phyloP scores from a whole-genome alignment of 371 early-diverging fungal genomes.

The Circinella minor region DNA sequence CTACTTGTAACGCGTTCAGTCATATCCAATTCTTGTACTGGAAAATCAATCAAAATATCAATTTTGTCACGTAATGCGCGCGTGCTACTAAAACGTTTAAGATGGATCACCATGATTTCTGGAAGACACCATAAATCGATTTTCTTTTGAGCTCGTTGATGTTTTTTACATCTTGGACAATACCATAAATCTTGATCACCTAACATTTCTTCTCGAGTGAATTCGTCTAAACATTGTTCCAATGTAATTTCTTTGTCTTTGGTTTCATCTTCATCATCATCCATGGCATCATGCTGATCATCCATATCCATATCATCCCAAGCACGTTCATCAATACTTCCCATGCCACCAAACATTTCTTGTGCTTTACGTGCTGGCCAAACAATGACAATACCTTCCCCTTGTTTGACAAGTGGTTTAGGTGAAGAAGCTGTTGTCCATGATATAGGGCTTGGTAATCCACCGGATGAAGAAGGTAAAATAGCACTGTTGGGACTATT shows the following conservation, averaged over 20 bases:
- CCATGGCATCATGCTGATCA: constrained; percentile 6
- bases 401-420: constrained; percentile 23
- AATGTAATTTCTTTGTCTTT: constrained; percentile 40
- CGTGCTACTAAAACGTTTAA: constrained; percentile 71
- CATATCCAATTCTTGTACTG: constrained; percentile 72
- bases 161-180: constrained; percentile 66
- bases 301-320: constrained; percentile 35
- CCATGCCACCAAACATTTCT: constrained; percentile 43
- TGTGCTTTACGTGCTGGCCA: constrained; percentile 34
- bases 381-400: constrained; percentile 42
- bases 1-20: constrained; percentile 49
- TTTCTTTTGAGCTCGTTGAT: constrained; percentile 58
- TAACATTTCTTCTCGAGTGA: constrained; percentile 62
- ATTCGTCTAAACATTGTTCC: constrained; percentile 65
- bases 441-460: neutral
- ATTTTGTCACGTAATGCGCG: constrained; percentile 85
- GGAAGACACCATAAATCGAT: constrained; percentile 64
- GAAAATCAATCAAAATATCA: constrained; percentile 83
- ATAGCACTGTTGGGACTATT: constrained; percentile 25
- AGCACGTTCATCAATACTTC: constrained; percentile 14
- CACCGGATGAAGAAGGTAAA: neutral
- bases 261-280: constrained; percentile 24
- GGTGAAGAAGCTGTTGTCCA: constrained; percentile 13
- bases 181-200: constrained; percentile 69
- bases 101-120: constrained; percentile 60